A percentile compares a stretch with the other conserved stretches of the same genome.
phyloP scores from a whole-genome alignment of 2,329 filamentous ascomycete species.

The Clarireedia hainanense region DNA sequence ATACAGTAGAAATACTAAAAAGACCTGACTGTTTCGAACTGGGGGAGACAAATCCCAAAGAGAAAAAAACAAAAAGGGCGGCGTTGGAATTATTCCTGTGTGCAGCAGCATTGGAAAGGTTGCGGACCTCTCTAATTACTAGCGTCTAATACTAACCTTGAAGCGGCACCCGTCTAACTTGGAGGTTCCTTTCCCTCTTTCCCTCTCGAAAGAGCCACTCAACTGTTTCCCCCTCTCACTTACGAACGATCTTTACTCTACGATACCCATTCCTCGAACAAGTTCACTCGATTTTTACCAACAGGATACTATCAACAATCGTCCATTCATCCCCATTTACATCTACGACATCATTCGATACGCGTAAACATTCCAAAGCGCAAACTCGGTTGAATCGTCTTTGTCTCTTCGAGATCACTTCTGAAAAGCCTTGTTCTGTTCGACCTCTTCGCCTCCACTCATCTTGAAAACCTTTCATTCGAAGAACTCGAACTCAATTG shows the following conservation, averaged over 20 bases:
- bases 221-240: constrained; percentile 1
- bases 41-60: neutral
- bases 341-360: neutral
- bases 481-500: constrained; percentile 7
- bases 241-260: neutral
- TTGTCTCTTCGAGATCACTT: constrained; percentile 8
- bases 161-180: constrained; percentile 7
- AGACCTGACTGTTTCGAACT: neutral
- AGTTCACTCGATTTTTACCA: neutral
- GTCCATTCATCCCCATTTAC: neutral
- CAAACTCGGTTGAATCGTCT: constrained; percentile 10
- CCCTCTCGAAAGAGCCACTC: constrained; percentile 5
- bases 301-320: constrained; percentile 1
- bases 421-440: constrained; percentile 1
- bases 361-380: constrained; percentile 9
- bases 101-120: neutral
- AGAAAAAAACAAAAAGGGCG: constrained; percentile 1
- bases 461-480: constrained; percentile 8
- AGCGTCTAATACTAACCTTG: constrained; percentile 5
- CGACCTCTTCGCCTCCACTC: constrained; percentile 8
- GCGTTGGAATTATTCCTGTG: neutral
- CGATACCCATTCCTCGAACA: neutral
- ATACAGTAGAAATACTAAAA: too few relatives aligned
- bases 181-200: constrained; percentile 8
- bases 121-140: constrained; percentile 1